Evolutionary conservation across 2,329 filamentous ascomycete genomes (phyloP), one percentile per base, ranked within the genome.

Genomic region (Trichophyton rubrum): DNA sequence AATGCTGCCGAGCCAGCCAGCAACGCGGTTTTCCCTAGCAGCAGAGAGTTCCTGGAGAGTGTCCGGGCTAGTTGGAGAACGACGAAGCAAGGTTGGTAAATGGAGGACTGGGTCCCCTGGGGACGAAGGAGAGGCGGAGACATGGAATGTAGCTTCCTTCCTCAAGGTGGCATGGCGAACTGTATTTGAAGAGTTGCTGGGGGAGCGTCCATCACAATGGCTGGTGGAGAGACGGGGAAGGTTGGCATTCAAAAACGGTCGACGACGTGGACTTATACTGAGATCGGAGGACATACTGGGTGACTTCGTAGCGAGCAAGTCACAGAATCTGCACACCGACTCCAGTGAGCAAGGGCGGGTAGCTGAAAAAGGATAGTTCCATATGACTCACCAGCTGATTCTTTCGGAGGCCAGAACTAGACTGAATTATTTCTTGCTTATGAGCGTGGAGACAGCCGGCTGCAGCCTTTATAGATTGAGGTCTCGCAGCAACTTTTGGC

Each of bases 11-110:
- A 89, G 75, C 65, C 85, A 82, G 69, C 87, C 73, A 66, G 83
- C 84, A 72, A 86, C 84, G 66, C 86, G 86, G 69, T 86, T 83
- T 69, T 83, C 80, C 67, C 85, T 82, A 64, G 85, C 83, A 68
- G 85, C 84, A 71, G 88, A 80, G 60, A 87, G 83, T 80, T 87
- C 85, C 74, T 89, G 86, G 62, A 89, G 76, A 65, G 73, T 67
- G 57, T 66, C 68, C 43, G 73, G 69, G 61, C 69, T 77, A 38
- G 86, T 88, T 67, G 87, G 84, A 57, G 87, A 85, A 62, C 87
- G 85, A 66, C 81, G 76, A 68, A 78, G 80, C 67, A 88, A 79
- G 61, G 74, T 76, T 65, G 73, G 74, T 63, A 78, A 71, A 67
- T 70, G 72, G 53, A 77, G 62, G 17, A 76, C 68, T 20, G 76